phyloP scores from a whole-genome alignment of 1,139 yeast species.

The Blastobotrys malaysiensis region DNA sequence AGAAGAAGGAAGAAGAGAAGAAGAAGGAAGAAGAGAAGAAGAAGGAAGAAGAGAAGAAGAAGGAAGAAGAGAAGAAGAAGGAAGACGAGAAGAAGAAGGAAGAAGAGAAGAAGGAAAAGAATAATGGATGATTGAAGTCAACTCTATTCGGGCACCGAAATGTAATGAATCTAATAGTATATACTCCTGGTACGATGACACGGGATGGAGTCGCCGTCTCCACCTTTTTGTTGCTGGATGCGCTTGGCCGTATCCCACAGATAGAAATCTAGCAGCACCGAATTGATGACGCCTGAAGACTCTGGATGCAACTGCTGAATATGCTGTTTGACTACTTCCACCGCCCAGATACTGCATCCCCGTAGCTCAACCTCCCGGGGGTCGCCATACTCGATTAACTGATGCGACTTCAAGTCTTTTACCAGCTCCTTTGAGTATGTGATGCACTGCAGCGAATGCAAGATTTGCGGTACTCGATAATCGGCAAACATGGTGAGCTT shows the following conservation, averaged over 20 bases:
- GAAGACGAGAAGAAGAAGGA: background rate
- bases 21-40: background rate
- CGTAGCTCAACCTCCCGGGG: conserved; percentile 38
- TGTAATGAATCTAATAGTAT: conserved; percentile 26
- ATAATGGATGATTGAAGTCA: background rate
- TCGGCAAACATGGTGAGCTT: conserved; percentile 44
- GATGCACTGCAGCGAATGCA: conserved; percentile 35
- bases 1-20: background rate
- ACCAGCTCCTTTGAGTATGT: conserved; percentile 30
- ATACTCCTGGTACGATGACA: conserved; percentile 38
- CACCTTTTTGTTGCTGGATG: conserved; percentile 26
- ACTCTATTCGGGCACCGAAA: background rate
- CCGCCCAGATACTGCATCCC: conserved; percentile 40
- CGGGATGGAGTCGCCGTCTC: conserved; percentile 24
- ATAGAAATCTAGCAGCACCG: conserved; percentile 39
- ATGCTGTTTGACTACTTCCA: conserved; percentile 31
- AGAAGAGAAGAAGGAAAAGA: too few species aligned
- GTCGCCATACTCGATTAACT: conserved; percentile 28
- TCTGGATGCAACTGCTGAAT: conserved; percentile 24
- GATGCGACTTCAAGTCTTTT: conserved; percentile 19
- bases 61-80: background rate
- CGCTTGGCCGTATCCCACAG: conserved; percentile 43
- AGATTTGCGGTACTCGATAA: conserved; percentile 42
- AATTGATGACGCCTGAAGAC: conserved; percentile 25
- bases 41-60: background rate